phyloP scores from a whole-genome alignment of 352 stramenopile genomes.

The Globisporangium parvum region DNA sequence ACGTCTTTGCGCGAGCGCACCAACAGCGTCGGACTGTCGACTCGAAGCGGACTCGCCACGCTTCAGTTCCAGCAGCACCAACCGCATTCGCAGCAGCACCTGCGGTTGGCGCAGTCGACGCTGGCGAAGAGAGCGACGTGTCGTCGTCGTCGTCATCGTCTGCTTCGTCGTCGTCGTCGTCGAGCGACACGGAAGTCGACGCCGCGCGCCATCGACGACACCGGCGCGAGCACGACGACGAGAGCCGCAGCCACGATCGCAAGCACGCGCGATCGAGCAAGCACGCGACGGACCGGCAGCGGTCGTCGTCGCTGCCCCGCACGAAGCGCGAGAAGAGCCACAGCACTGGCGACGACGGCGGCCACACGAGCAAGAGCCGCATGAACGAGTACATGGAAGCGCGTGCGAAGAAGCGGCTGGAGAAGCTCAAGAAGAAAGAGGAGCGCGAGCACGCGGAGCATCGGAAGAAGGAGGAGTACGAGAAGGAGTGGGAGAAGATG shows the following conservation, averaged over 20 bases:
- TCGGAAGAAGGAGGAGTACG: slow-evolving; percentile 80
- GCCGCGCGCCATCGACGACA: slow-evolving; percentile 12
- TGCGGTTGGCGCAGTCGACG: neutral
- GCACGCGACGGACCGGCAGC: slow-evolving; percentile 16
- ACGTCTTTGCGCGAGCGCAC: slow-evolving; percentile 15
- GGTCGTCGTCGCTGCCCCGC: slow-evolving; percentile 30
- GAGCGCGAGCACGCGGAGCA: slow-evolving; percentile 66
- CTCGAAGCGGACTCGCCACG: slow-evolving; percentile 18
- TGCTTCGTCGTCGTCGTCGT: slow-evolving; percentile 6
- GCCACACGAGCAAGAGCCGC: slow-evolving; percentile 49
- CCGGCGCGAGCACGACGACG: slow-evolving; percentile 16
- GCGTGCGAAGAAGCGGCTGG: slow-evolving; percentile 65
- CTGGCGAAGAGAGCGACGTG: slow-evolving; percentile 5
- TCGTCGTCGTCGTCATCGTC: slow-evolving; percentile 12
- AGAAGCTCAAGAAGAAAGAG: slow-evolving; percentile 73
- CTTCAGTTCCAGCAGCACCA: neutral
- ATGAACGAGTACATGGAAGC: slow-evolving; percentile 90
- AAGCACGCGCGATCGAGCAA: slow-evolving; percentile 12
- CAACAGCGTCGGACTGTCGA: slow-evolving; percentile 3
- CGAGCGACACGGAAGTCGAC: slow-evolving; percentile 10
- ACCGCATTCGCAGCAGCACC: neutral
- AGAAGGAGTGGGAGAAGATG: slow-evolving; percentile 87
- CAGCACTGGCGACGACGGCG: slow-evolving; percentile 23
- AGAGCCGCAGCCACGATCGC: neutral
- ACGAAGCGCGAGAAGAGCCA: slow-evolving; percentile 31